Percentiles rank a stretch among this genome's conserved stretches.
phyloP scores from a whole-genome alignment of 768 basidiomycete species.

The Russula earlei region DNA sequence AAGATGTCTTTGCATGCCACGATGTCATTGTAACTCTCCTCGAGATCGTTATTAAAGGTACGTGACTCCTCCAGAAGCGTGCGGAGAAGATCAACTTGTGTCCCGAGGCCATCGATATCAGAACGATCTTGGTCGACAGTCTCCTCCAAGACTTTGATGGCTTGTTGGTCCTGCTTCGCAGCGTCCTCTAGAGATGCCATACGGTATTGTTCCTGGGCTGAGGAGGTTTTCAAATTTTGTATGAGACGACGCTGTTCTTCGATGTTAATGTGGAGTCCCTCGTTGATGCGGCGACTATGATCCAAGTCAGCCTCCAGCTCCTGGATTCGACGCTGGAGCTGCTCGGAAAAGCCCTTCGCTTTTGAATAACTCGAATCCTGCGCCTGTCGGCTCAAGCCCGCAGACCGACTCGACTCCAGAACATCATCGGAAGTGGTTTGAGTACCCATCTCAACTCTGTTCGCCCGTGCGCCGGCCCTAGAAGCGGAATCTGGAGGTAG shows the following conservation, averaged over 20 bases:
- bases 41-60: conserved; percentile 12
- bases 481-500: neutral
- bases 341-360: neutral
- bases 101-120: conserved; percentile 6
- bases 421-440: neutral
- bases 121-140: neutral
- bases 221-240: conserved; percentile 1
- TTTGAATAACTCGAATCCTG: too few relatives aligned
- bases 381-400: too few relatives aligned
- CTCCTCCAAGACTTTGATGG: conserved; percentile 1
- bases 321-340: conserved; percentile 2
- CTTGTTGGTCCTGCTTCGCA: conserved; percentile 4
- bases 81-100: conserved; percentile 9
- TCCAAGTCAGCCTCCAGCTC: conserved; percentile 9
- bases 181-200: conserved; percentile 2
- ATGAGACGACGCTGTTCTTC: conserved; percentile 1
- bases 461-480: neutral
- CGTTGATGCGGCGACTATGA: neutral
- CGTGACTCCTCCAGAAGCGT: conserved; percentile 16
- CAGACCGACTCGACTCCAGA: neutral
- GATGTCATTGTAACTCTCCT: conserved; percentile 11
- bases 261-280: neutral
- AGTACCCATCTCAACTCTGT: conserved; percentile 1
- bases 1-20: conserved; percentile 18
- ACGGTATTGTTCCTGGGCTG: neutral